Conservation (phyloP, 139 green algal genomes). For the Zygnema circumcarinatum region DNA sequence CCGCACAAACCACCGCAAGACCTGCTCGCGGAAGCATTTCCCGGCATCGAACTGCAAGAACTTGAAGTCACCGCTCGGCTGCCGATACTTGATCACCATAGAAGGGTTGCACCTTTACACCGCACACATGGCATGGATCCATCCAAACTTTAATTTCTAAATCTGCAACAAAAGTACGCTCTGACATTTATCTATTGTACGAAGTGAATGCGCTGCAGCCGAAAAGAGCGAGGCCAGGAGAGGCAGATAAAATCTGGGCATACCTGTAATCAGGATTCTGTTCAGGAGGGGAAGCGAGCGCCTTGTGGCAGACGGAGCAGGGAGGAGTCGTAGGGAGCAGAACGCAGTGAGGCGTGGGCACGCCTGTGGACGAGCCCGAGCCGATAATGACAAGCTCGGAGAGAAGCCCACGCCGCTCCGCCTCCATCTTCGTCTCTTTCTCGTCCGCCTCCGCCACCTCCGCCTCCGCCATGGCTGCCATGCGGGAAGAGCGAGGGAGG, state of each 20-base stretch:
- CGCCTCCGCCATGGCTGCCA: no score
- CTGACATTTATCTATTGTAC: no score
- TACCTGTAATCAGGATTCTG: slow-evolving; percentile 26
- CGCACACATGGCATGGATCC: neutral
- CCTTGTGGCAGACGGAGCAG: slow-evolving; percentile 43
- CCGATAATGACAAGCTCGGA: slow-evolving; percentile 49
- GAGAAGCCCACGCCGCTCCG: no score
- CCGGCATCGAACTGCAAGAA: slow-evolving; percentile 54
- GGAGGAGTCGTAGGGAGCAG: slow-evolving; percentile 21
- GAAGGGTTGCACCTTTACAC: slow-evolving; percentile 45
- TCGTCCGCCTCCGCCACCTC: no score
- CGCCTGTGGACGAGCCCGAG: slow-evolving; percentile 46
- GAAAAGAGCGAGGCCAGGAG: neutral
- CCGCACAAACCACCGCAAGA: slow-evolving; percentile 53
- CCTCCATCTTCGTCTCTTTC: no score
- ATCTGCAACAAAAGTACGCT: neutral
- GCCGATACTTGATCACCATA: slow-evolving; percentile 33
- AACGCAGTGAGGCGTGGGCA: slow-evolving; percentile 45
- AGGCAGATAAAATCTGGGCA: neutral
- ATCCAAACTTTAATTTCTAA: neutral
- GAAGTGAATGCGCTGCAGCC: neutral
- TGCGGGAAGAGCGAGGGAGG: no score
- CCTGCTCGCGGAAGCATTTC: slow-evolving; percentile 58
- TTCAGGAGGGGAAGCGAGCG: slow-evolving; percentile 16
- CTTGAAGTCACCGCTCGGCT: neutral